Evolutionary conservation across 495 filamentous ascomycete species (phyloP), one percentile per base, ranked within the genome.

Genomic region (Massariosphaeria phaeospora): DNA sequence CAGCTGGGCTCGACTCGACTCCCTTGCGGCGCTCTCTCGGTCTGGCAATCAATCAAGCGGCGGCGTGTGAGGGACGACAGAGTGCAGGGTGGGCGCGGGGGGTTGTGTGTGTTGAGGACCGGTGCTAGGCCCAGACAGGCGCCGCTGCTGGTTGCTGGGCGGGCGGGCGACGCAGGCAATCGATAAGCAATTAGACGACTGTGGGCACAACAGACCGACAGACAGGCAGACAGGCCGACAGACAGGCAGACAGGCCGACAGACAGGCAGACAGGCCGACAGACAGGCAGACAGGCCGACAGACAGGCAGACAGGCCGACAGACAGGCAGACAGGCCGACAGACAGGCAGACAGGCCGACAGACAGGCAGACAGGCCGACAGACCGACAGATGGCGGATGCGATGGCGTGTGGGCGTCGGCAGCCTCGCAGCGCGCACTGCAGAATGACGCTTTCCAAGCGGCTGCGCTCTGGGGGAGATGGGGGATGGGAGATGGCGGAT

Each of bases 401-500:
- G 13, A 2, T 10, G 7, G 39, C 8, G 2, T 17, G 18, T 12
- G 49, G 36, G 49, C 24, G 36, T 42, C 10, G 42, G 48, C 48
- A 43, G 48, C 47, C 47, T 50, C 40, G 31, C 30, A 6, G 27
- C 11, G 12, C 6, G 26, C 24, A 8, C 24, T 13, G 49, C 49
- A 43, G 29, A 20, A 54, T 54, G 51, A 54, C 51, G 51, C 17
- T 38, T 25, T 29, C 40, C 45, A 36, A 3, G 51, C 5, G 27
- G 51, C 13, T 21, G 51, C 8, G 2, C n/a, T n/a, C n/a, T n/a
- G n/a, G n/a, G n/a, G n/a, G n/a, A n/a, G n/a, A n/a, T n/a, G n/a
- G n/a, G n/a, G n/a, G n/a, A n/a, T n/a, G n/a, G n/a, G n/a, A n/a
- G n/a, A n/a, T n/a, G n/a, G n/a, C n/a, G n/a, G n/a, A n/a, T n/a